A percentile compares a stretch with the other conserved stretches of the same genome.
Conservation (phyloP, 2,329 filamentous ascomycete species). For the Remersonia thermophila region DNA sequence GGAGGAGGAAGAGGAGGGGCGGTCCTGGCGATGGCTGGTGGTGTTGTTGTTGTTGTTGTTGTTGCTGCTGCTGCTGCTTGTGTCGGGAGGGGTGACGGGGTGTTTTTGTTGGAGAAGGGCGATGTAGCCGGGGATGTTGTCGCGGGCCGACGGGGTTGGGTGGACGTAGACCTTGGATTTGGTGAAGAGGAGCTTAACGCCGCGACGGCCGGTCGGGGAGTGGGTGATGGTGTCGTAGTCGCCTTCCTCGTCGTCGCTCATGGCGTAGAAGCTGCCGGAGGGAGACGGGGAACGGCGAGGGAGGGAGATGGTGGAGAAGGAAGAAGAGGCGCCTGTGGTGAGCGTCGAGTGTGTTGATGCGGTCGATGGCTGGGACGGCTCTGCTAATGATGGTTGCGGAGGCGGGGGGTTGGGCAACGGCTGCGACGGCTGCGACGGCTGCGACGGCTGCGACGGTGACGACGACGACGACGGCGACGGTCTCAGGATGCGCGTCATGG, state of each 20-base stretch:
- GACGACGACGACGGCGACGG: constrained; percentile 12
- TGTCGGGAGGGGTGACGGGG: constrained; percentile 15
- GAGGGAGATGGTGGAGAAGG: constrained; percentile 13
- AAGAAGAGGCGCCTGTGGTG: constrained; percentile 20
- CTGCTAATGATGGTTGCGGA: background rate
- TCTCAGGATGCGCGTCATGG: constrained; percentile 15
- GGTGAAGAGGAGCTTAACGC: constrained; percentile 86
- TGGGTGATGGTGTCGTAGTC: constrained; percentile 92
- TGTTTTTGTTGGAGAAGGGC: constrained; percentile 84
- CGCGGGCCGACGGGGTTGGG: constrained; percentile 81
- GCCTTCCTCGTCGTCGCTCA: constrained; percentile 92
- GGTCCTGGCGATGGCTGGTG: no score
- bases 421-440: constrained; percentile 1
- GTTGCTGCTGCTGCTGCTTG: no score
- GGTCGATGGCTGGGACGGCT: background rate
- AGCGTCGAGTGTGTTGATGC: background rate
- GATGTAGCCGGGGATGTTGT: constrained; percentile 91
- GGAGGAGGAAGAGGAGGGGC: constrained; percentile 8
- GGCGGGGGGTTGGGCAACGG: constrained; percentile 1
- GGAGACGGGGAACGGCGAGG: constrained; percentile 49
- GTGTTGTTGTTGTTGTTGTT: no score
- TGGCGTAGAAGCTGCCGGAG: constrained; percentile 79
- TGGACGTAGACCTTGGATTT: constrained; percentile 99
- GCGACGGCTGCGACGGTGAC: constrained; percentile 1
- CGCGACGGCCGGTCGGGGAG: constrained; percentile 53